Percentiles rank a stretch among this genome's conserved stretches.
phyloP scores from a whole-genome alignment of 2,329 filamentous ascomycete species.

The Parascedosporium putredinis region DNA sequence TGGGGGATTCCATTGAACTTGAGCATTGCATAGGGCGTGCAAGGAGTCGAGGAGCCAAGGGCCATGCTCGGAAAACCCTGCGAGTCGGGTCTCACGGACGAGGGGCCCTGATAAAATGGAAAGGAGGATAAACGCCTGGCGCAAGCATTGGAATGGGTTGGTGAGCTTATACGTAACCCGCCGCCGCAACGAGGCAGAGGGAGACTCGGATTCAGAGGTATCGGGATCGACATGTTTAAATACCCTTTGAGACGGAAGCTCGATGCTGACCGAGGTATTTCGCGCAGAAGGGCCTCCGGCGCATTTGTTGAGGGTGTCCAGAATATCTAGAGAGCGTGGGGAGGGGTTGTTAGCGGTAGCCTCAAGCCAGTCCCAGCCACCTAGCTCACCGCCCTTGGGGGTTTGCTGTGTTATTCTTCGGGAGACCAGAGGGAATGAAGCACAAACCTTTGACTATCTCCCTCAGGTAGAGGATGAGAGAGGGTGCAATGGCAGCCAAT shows the following conservation, averaged over 20 bases:
- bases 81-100: not conserved
- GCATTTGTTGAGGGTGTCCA: not conserved
- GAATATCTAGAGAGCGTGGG: slow-evolving; percentile 3
- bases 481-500: slow-evolving; percentile 35
- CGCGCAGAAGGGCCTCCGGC: not conserved
- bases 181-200: not conserved
- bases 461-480: slow-evolving; percentile 38
- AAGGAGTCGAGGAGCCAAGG: slow-evolving; percentile 7
- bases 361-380: no score
- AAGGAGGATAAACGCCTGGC: slow-evolving; percentile 3
- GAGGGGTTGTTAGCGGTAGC: no score
- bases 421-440: slow-evolving; percentile 4
- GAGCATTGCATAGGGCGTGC: slow-evolving; percentile 6
- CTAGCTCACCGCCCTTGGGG: no score
- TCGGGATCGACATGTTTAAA: slow-evolving; percentile 2
- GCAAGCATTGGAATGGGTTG: slow-evolving; percentile 1
- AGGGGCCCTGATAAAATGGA: slow-evolving; percentile 1
- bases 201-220: not conserved
- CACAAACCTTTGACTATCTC: slow-evolving; percentile 34
- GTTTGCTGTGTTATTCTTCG: no score
- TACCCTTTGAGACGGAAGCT: slow-evolving; percentile 3
- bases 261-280: not conserved
- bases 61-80: slow-evolving; percentile 1
- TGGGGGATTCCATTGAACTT: not conserved
- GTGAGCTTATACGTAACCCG: slow-evolving; percentile 10